These are phyloP conservation scores for Filobasidium uniguttulatum DNA, from an alignment of 1,284 basidiomycete species.

Conservation along the genomic window DNA sequence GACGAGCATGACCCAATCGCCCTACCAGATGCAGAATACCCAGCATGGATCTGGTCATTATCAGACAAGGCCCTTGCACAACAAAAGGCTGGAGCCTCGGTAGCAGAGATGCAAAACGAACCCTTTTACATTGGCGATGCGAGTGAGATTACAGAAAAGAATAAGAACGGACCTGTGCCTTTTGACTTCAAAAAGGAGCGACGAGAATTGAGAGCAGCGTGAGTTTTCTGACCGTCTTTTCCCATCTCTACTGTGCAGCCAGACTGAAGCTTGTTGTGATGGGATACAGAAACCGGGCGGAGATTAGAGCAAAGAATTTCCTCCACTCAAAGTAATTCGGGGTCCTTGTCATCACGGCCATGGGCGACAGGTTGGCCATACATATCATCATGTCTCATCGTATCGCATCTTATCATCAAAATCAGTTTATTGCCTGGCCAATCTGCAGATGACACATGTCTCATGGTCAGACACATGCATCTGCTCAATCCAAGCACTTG, in stretches of 20 bases:
- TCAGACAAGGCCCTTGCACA: constrained; percentile 32
- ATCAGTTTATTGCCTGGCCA: too few relatives aligned
- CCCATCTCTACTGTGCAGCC: background rate
- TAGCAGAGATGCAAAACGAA: constrained; percentile 12
- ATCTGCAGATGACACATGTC: too few relatives aligned
- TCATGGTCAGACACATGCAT: too few relatives aligned
- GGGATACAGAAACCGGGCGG: constrained; percentile 30
- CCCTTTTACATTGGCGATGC: background rate
- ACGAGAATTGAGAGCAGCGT: constrained; percentile 28
- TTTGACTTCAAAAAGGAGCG: constrained; percentile 28
- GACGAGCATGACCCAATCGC: constrained; percentile 67
- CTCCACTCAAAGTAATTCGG: too few relatives aligned
- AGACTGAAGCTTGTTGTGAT: background rate
- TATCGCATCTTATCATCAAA: too few relatives aligned
- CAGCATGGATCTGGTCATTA: constrained; percentile 75
- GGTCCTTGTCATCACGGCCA: too few relatives aligned
- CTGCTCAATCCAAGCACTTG: too few relatives aligned
- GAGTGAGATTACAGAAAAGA: constrained; percentile 14
- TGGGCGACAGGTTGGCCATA: too few relatives aligned
- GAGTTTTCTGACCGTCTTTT: constrained; percentile 17
- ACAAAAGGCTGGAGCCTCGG: background rate
- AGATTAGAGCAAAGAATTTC: constrained; percentile 34
- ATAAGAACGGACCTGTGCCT: constrained; percentile 10
- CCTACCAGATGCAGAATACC: constrained; percentile 69
- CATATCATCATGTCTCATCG: too few relatives aligned